Percentiles rank a stretch among this genome's conserved stretches.
phyloP scores from a whole-genome alignment of 2,329 filamentous ascomycete genomes.

The Microcyclospora tardicrescens region DNA sequence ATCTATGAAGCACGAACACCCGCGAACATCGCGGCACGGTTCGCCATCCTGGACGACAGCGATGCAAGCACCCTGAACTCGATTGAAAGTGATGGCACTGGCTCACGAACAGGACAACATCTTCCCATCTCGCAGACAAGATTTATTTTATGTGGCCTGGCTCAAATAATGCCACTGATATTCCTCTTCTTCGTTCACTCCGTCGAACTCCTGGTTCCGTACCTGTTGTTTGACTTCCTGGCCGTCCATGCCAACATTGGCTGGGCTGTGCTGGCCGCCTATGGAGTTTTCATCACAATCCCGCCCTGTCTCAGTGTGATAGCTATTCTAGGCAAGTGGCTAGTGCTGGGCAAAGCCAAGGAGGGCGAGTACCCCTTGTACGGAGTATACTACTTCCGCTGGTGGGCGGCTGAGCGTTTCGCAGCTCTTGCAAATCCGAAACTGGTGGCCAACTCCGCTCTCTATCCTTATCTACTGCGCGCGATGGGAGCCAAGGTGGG shows the following conservation, averaged over 20 bases:
- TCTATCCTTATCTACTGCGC: constrained; percentile 10
- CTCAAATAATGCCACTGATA: constrained; percentile 11
- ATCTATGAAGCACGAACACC: constrained; percentile 14
- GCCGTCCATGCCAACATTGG: constrained; percentile 4
- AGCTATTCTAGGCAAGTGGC: constrained; percentile 40
- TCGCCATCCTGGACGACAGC: constrained; percentile 5
- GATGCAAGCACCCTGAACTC: constrained; percentile 3
- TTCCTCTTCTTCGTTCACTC: constrained; percentile 13
- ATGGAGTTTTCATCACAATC: constrained; percentile 10
- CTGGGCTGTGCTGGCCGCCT: constrained; percentile 10
- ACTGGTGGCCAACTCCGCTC: constrained; percentile 10
- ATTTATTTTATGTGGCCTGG: constrained; percentile 12
- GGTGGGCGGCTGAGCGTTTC: constrained; percentile 36
- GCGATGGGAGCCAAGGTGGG: constrained; percentile 14
- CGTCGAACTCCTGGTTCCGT: constrained; percentile 14
- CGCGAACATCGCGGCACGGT: constrained; percentile 10
- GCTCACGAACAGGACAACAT: constrained; percentile 9
- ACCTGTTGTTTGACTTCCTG: constrained; percentile 13
- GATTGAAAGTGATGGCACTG: constrained; percentile 6
- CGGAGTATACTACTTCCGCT: constrained; percentile 44
- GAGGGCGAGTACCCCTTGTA: constrained; percentile 46
- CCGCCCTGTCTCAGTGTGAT: constrained; percentile 16
- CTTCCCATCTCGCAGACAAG: constrained; percentile 7
- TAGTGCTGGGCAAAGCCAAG: constrained; percentile 39
- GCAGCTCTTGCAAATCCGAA: constrained; percentile 9